Evolutionary conservation across 768 basidiomycete genomes (phyloP), one percentile per base, ranked within the genome.

Genomic region (Leccinum boreale): DNA sequence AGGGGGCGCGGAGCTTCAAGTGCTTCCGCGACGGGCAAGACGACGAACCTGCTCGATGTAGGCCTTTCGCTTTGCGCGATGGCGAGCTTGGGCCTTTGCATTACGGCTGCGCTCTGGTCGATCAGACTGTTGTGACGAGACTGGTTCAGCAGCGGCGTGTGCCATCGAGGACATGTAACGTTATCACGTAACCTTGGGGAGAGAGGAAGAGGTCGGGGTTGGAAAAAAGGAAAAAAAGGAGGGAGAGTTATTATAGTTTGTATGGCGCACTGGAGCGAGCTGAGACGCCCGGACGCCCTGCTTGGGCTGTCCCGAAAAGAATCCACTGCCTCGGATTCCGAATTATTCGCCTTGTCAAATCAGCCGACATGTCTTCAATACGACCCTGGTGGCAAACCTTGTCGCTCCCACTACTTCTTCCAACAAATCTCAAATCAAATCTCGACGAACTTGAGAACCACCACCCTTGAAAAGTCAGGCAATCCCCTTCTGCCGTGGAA

Each of bases 1-100:
- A 26, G 19, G 14, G 50, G 52, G 50, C 52, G 56, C 53, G 59
- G 61, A 57, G 60, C 23, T 57, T 19, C 5, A 11, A 57, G 24
- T 4, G 53, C 39, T 11, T 60, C 45, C 44, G 44, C 35, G 58
- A 58, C 6, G 49, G 28, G 47, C 17, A 52, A 55, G 33, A 28
- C 8, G 21, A 52, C 50, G 46, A 49, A 90, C 91, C 81, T 92
- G 89, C 64, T 93, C 90, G 68, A 94, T 92, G 78, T 94, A 94
- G 11, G 92, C 92, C 77, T 94, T 94, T 75, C 92, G 82, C 74
- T 94, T 94, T 71, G 91, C 92, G 59, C 92, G 85, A 79, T 94
- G 92, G 65, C 92, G 79, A 35, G 92, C 92, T 77, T 94, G 92
- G 10, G 92, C 92, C 74, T 86, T 87, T 54, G 88, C 89, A 77